Percentiles rank a stretch among this genome's conserved stretches.
Conservation (phyloP, 345 rosid species). For the Eucalyptus cladocalyx region DNA sequence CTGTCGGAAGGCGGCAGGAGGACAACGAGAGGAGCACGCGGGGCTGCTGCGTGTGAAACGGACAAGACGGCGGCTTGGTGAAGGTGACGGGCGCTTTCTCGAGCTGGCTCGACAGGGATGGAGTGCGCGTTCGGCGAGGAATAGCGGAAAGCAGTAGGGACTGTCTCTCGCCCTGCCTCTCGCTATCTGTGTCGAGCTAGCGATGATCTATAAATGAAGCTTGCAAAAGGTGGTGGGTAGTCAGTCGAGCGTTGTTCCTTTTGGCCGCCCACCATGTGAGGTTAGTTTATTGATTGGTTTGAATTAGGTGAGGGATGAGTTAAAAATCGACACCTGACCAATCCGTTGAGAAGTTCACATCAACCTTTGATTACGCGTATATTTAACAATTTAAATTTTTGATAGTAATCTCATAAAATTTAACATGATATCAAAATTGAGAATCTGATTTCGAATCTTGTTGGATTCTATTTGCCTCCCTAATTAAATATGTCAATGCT, state of each 20-base stretch:
- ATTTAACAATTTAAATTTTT: too few relatives aligned
- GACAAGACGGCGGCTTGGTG: not conserved
- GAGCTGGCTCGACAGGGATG: not conserved
- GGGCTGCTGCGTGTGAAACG: not conserved
- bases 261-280: not conserved
- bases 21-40: not conserved
- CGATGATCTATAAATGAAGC: not conserved
- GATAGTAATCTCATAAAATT: accelerated
- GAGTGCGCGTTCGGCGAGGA: not conserved
- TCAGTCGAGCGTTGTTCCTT: accelerated
- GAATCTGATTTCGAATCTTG: too few relatives aligned
- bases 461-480: accelerated
- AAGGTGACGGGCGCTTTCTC: not conserved
- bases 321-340: too few relatives aligned
- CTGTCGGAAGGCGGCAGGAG: not conserved
- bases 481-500: too few relatives aligned
- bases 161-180: too few relatives aligned
- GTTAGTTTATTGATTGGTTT: not conserved
- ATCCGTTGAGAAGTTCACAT: not conserved
- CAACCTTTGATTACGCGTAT: accelerated
- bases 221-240: not conserved
- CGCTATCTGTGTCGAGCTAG: not conserved
- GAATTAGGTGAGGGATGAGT: not conserved
- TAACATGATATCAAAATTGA: accelerated
- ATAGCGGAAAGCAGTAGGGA: not conserved